Percentiles rank a stretch among this genome's conserved stretches.
Conservation (phyloP, 495 filamentous ascomycete species). For the Neohortaea acidophila region DNA sequence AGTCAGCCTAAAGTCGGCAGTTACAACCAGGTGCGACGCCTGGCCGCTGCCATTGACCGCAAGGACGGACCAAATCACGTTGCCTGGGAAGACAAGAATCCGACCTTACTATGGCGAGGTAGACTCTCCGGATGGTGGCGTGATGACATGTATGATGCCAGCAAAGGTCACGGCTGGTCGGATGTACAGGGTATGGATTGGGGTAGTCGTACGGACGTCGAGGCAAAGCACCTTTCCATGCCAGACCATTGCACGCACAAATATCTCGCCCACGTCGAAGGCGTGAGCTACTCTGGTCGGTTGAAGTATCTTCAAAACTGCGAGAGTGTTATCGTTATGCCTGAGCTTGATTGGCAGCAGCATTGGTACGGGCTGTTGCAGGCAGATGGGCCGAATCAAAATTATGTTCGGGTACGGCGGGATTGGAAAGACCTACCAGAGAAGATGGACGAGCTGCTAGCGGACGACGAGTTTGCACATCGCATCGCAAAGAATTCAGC, state of each 20-base stretch:
- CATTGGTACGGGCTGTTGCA: conserved; percentile 17
- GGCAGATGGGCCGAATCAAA: conserved; percentile 17
- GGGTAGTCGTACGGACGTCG: too few relatives aligned
- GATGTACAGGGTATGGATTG: conserved; percentile 27
- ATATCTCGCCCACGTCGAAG: conserved; percentile 44
- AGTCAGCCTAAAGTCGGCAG: too few relatives aligned
- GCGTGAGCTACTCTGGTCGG: conserved; percentile 14
- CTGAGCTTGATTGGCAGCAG: conserved; percentile 16
- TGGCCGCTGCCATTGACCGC: too few relatives aligned
- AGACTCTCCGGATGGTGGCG: too few relatives aligned
- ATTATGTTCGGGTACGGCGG: conserved; percentile 19
- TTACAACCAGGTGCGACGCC: too few relatives aligned
- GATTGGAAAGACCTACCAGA: conserved; percentile 20
- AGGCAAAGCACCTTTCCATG: conserved; percentile 27
- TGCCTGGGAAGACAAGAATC: too few relatives aligned
- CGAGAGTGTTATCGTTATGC: conserved; percentile 14
- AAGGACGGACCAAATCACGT: too few relatives aligned
- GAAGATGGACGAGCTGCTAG: conserved; percentile 14
- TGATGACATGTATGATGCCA: too few relatives aligned
- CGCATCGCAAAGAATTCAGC: conserved; percentile 18
- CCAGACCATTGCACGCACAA: conserved; percentile 45
- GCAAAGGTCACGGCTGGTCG: conserved; percentile 18
- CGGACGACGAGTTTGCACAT: conserved; percentile 4
- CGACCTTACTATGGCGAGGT: too few relatives aligned
- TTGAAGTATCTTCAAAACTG: conserved; percentile 19